Percentiles rank a stretch among this genome's conserved stretches.
Conservation (phyloP, 345 rosid species). For the Populus pruinosa region DNA sequence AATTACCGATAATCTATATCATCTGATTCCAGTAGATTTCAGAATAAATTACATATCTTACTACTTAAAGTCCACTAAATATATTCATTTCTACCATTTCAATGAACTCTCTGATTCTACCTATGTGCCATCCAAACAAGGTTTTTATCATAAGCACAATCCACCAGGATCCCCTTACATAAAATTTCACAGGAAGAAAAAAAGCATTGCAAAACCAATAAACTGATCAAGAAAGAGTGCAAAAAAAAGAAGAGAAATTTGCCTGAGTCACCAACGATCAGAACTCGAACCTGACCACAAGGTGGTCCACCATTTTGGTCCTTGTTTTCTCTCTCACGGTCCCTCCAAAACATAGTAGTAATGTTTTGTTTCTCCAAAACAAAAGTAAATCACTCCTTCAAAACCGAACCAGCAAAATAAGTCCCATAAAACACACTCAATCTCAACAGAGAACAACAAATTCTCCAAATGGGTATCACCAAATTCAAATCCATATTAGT, state of each 20-base stretch:
- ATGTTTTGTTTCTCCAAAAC: constrained; percentile 5
- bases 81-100: neutral
- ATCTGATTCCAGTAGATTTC: neutral
- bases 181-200: neutral
- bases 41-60: neutral
- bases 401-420: constrained; percentile 1
- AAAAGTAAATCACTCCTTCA: neutral
- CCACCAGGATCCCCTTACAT: neutral
- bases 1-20: neutral
- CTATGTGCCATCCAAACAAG: neutral
- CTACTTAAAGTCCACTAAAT: neutral
- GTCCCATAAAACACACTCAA: constrained; percentile 33
- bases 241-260: neutral
- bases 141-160: neutral
- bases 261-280: constrained; percentile 98
- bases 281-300: constrained; percentile 95
- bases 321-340: constrained; percentile 81
- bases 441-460: constrained; percentile 6
- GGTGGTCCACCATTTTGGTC: constrained; percentile 71
- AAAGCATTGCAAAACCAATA: neutral
- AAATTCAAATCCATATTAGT: constrained; percentile 23
- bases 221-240: neutral
- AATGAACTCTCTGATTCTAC: neutral
- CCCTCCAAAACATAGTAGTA: constrained; percentile 84
- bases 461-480: constrained; percentile 21